phyloP scores from a whole-genome alignment of 768 basidiomycete species.

The Mycena albidolilacea region DNA sequence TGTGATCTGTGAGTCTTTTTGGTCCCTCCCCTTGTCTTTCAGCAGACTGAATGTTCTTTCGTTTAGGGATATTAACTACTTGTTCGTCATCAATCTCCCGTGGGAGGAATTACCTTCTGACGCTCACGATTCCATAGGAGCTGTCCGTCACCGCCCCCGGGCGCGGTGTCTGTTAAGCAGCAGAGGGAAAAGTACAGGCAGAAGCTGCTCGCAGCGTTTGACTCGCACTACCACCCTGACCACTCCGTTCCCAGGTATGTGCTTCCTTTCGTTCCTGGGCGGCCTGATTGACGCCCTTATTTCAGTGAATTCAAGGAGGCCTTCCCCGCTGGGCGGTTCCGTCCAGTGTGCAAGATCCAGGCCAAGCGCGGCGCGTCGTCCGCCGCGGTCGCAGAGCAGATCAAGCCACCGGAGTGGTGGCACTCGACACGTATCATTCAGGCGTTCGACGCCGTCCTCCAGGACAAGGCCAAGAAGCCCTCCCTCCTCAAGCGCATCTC shows the following conservation, averaged over 20 bases:
- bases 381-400: slow-evolving; percentile 88
- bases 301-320: slow-evolving; percentile 93
- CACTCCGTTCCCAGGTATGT: slow-evolving; percentile 81
- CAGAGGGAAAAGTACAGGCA: slow-evolving; percentile 87
- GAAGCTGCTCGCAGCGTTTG: slow-evolving; percentile 82
- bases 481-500: slow-evolving; percentile 89
- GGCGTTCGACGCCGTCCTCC: slow-evolving; percentile 89
- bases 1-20: slow-evolving; percentile 79
- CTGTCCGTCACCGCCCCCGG: slow-evolving; percentile 84
- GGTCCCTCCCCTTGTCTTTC: neutral
- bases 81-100: slow-evolving; percentile 61
- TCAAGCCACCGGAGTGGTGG: slow-evolving; percentile 96
- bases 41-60: slow-evolving; percentile 8
- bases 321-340: slow-evolving; percentile 92
- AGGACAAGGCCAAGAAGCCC: slow-evolving; percentile 93
- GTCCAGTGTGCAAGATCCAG: slow-evolving; percentile 92
- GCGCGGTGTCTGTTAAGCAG: slow-evolving; percentile 81
- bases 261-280: neutral
- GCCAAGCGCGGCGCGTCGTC: slow-evolving; percentile 86
- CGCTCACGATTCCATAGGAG: slow-evolving; percentile 58
- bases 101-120: slow-evolving; percentile 31
- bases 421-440: slow-evolving; percentile 91
- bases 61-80: slow-evolving; percentile 81
- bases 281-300: slow-evolving; percentile 24
- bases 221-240: slow-evolving; percentile 91